Base-by-base conservation (phyloP, 805 yeast species). In the Zygoascus tannicola region DNA sequence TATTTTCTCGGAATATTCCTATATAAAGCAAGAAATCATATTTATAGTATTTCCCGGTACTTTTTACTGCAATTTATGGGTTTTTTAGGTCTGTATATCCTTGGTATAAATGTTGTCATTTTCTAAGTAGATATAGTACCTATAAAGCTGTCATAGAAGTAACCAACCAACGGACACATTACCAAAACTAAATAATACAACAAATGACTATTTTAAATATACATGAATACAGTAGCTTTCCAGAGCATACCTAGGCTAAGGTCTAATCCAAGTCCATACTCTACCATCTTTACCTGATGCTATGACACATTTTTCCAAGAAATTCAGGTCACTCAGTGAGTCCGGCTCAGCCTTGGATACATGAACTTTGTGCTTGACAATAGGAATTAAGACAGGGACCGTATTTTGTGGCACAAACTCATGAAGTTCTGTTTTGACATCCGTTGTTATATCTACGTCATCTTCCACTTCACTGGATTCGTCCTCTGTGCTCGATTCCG, bases 231-330 rank as follows among this genome's bases (percentile, higher is more conserved):
- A 26, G n/a, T n/a, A n/a, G n/a, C n/a, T n/a, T n/a, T n/a, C n/a
- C n/a, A n/a, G n/a, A n/a, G n/a, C n/a, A n/a, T n/a, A n/a, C n/a
- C n/a, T n/a, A n/a, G 32, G 14, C 32, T 23, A 35, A 2, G 60
- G 60, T 32, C 59, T 47, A 3, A 33, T 35, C 66, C 66, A 63
- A 4, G 57, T 53, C 59, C 60, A 60, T 7, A 62, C 34, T 14
- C 62, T 49, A 3, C 66, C 66, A 23, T 62, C 67, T 18, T 49
- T 45, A n/a, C 58, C 56, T 2, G 53, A 49, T 2, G 50, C 64
- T 8, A 55, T 32, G 23, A 63, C 40, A 14, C 35, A 26, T 19
- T 46, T 45, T 8, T 52, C 49, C 16, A 54, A 37, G 40, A 63
- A 54, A 7, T 40, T 38, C 10, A 63, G 15, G 39, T 59, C 63